Conservation (phyloP, 2,329 filamentous ascomycete genomes). For the Trichoderma koningii region DNA sequence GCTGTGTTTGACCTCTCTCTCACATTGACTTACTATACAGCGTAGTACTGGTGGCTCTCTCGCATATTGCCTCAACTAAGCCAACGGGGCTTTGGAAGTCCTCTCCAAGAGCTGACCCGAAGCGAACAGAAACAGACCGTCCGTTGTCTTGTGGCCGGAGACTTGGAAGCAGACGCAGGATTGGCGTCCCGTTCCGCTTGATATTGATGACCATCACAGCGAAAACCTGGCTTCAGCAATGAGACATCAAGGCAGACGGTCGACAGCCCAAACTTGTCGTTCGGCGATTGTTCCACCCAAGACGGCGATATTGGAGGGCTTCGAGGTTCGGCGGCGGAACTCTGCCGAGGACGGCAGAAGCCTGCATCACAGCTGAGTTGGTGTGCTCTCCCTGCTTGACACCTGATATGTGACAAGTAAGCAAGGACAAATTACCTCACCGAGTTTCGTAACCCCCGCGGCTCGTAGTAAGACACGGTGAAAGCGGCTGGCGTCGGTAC, state of each 20-base stretch:
- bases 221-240: neutral
- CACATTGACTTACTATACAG: neutral
- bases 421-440: constrained; percentile 6
- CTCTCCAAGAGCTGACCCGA: neutral
- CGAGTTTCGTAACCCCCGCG: neutral
- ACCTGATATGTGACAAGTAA: neutral
- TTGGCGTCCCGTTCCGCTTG: neutral
- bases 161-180: neutral
- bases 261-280: neutral
- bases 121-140: too few relatives aligned
- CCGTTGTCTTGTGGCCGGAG: neutral
- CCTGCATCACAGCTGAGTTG: neutral
- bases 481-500: neutral
- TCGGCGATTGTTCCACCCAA: constrained; percentile 2
- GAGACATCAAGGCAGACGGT: neutral
- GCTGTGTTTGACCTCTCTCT: neutral
- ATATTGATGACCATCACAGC: neutral
- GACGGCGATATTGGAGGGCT: neutral
- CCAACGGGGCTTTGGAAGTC: neutral
- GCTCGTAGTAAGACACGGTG: constrained; percentile 13
- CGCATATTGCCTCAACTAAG: neutral
- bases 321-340: neutral
- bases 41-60: neutral
- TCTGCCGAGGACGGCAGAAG: neutral
- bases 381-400: neutral